A percentile compares a stretch with the other conserved stretches of the same genome.
These are phyloP conservation scores for Trichoderma aggressivum DNA, from an alignment of 2,329 filamentous ascomycete species.

Conservation along the genomic window DNA sequence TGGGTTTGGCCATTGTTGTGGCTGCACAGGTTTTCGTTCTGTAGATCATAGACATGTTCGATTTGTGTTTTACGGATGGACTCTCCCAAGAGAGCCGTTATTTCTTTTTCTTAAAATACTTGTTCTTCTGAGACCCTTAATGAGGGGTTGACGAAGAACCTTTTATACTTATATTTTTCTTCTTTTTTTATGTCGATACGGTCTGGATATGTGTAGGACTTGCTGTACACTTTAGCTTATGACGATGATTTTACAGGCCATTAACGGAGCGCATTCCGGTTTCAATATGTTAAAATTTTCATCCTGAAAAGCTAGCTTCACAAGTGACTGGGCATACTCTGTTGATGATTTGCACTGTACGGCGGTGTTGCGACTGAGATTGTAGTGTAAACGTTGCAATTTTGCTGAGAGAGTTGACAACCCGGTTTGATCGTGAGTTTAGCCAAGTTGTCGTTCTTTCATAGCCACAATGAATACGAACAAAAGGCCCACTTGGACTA, in stretches of 20 bases:
- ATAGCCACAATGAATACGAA: not conserved
- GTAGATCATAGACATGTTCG: slow-evolving; percentile 20
- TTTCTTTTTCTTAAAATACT: not conserved
- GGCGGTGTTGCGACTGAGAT: not conserved
- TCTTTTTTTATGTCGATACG: slow-evolving; percentile 14
- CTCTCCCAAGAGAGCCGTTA: not conserved
- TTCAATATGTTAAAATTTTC: slow-evolving; percentile 8
- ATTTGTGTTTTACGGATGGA: not conserved
- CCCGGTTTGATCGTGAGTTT: not conserved
- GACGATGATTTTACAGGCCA: slow-evolving; percentile 13
- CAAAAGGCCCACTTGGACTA: not conserved
- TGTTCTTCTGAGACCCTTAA: not conserved
- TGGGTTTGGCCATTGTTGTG: slow-evolving; percentile 27
- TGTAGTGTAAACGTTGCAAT: not conserved
- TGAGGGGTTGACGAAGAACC: not conserved
- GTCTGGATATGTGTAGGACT: slow-evolving; percentile 14
- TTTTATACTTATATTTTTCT: not conserved
- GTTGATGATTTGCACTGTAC: not conserved
- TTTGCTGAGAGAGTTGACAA: not conserved
- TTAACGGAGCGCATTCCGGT: slow-evolving; percentile 10
- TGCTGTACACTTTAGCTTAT: slow-evolving; percentile 14
- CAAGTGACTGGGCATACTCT: not conserved
- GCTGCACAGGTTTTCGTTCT: slow-evolving; percentile 30
- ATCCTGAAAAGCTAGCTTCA: not conserved
- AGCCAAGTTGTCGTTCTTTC: not conserved